Percentiles rank a stretch among this genome's conserved stretches.
phyloP scores from a whole-genome alignment of 352 stramenopile species.

The Elongisporangium senticosum region DNA sequence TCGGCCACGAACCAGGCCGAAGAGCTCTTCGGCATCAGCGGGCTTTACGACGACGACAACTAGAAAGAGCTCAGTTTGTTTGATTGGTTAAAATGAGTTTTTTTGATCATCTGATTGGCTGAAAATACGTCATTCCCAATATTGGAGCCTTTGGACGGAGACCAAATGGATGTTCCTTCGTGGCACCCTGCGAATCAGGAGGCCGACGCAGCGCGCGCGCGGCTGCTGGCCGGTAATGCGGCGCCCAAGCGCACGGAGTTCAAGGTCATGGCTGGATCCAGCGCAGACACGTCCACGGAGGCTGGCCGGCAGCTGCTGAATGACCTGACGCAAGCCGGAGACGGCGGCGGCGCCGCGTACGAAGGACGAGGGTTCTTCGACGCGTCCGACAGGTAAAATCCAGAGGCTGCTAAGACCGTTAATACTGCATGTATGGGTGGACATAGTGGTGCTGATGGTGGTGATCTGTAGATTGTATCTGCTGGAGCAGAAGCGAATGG shows the following conservation, averaged over 20 bases:
- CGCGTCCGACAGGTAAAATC: conserved; percentile 43
- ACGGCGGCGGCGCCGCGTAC: conserved; percentile 25
- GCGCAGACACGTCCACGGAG: conserved; percentile 55
- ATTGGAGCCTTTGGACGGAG: too few relatives aligned
- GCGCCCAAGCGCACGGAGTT: conserved; percentile 49
- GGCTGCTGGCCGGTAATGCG: conserved; percentile 15
- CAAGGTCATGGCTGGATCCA: conserved; percentile 57
- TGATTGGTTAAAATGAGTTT: conserved; percentile 3
- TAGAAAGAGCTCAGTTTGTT: background rate
- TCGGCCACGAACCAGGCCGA: conserved; percentile 9
- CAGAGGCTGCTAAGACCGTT: background rate
- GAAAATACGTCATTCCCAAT: background rate
- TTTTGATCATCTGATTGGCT: conserved; percentile 1
- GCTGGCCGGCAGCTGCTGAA: conserved; percentile 52
- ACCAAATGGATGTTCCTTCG: conserved; percentile 57
- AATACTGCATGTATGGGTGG: background rate
- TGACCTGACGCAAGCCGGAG: conserved; percentile 25
- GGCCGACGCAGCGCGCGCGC: conserved; percentile 26
- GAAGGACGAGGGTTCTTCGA: conserved; percentile 62
- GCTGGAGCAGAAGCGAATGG: conserved; percentile 51
- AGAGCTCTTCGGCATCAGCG: conserved; percentile 32
- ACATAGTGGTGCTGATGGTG: conserved; percentile 1
- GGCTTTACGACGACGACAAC: conserved; percentile 28
- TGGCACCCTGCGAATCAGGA: conserved; percentile 67
- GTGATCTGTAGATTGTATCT: conserved; percentile 38